phyloP scores from a whole-genome alignment of 2,329 filamentous ascomycete genomes.

The Clarireedia homoeocarpa region DNA sequence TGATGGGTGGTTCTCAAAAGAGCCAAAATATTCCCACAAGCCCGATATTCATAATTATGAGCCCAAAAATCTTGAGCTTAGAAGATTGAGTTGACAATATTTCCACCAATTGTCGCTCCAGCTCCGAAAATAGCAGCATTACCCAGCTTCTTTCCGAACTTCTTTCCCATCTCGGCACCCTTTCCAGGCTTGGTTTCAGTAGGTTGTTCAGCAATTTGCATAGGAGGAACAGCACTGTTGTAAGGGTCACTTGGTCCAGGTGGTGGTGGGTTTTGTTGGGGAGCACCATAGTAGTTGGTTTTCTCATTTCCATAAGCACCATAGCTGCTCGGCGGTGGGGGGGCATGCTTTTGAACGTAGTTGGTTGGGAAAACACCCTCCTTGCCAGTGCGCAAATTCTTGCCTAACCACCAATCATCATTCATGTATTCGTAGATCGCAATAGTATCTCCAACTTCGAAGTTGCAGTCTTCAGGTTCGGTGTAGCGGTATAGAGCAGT shows the following conservation, averaged over 20 bases:
- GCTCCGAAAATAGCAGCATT: constrained; percentile 83
- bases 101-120: constrained; percentile 81
- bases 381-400: constrained; percentile 70
- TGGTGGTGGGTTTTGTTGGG: constrained; percentile 27
- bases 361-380: constrained; percentile 94
- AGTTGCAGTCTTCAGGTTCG: constrained; percentile 70
- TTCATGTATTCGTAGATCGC: constrained; percentile 90
- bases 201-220: constrained; percentile 58
- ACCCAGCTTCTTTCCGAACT: constrained; percentile 92
- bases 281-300: constrained; percentile 14
- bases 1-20: no score
- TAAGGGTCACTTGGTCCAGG: constrained; percentile 52
- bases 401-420: constrained; percentile 92
- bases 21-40: background rate
- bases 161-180: constrained; percentile 68
- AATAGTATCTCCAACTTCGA: constrained; percentile 74
- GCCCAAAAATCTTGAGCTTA: constrained; percentile 33
- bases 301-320: constrained; percentile 30
- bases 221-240: constrained; percentile 62
- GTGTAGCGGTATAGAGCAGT: constrained; percentile 79
- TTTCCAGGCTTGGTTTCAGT: constrained; percentile 36
- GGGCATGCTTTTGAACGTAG: constrained; percentile 65
- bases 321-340: background rate
- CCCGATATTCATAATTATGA: background rate
- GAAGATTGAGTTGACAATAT: constrained; percentile 87